These are phyloP conservation scores for Tolypocladium pustulatum DNA, from an alignment of 2,329 filamentous ascomycete species.

Conservation along the genomic window DNA sequence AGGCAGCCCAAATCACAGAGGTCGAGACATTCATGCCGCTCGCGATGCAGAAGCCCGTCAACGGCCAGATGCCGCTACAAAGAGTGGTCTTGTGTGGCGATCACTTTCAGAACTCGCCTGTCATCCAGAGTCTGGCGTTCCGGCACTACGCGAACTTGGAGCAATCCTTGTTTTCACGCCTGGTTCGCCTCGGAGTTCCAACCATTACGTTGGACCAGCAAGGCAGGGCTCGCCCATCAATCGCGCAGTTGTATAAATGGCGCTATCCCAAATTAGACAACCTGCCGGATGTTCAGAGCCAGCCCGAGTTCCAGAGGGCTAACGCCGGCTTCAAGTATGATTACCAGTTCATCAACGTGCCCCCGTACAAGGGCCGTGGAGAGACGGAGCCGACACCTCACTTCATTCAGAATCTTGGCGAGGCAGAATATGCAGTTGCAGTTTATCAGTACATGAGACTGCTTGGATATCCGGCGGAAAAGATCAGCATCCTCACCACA, in stretches of 20 bases:
- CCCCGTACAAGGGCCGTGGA: conserved; percentile 81
- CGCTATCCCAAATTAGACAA: conserved; percentile 75
- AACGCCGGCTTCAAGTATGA: conserved; percentile 92
- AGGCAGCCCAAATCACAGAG: conserved; percentile 95
- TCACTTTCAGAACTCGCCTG: conserved; percentile 91
- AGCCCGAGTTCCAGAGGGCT: conserved; percentile 63
- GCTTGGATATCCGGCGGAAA: conserved; percentile 74
- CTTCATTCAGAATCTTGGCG: conserved; percentile 92
- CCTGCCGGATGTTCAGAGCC: conserved; percentile 60
- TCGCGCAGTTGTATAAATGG: conserved; percentile 89
- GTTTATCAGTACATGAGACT: conserved; percentile 96
- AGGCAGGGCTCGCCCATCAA: conserved; percentile 76
- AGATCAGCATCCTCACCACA: conserved; percentile 83
- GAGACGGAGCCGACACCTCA: conserved; percentile 86
- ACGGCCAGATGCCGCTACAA: conserved; percentile 67
- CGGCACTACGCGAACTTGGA: conserved; percentile 92
- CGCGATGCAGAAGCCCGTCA: conserved; percentile 73
- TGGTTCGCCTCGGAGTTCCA: conserved; percentile 88
- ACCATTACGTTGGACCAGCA: conserved; percentile 85
- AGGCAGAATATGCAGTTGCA: conserved; percentile 94
- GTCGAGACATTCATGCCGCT: conserved; percentile 94
- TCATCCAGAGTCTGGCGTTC: conserved; percentile 91
- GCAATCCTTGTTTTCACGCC: conserved; percentile 84
- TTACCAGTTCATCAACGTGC: conserved; percentile 93
- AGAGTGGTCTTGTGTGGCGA: conserved; percentile 89